A percentile compares a stretch with the other conserved stretches of the same genome.
phyloP scores from a whole-genome alignment of 768 basidiomycete genomes.

The Tylopilus sp. region DNA sequence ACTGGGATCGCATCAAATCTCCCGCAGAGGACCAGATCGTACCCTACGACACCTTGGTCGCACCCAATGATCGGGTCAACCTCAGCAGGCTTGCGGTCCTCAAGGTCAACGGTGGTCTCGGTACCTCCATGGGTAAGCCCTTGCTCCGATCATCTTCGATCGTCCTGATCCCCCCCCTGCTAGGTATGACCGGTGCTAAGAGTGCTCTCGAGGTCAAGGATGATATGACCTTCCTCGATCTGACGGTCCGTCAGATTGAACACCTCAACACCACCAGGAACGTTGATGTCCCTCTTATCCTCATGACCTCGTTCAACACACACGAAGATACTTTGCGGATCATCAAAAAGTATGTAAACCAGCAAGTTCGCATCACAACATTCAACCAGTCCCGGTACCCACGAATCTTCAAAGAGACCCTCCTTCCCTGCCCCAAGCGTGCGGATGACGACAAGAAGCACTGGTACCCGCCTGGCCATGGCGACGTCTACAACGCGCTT shows the following conservation, averaged over 20 bases:
- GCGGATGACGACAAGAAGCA: slow-evolving; percentile 60
- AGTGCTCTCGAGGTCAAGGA: slow-evolving; percentile 73
- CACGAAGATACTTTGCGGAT: slow-evolving; percentile 75
- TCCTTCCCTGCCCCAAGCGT: slow-evolving; percentile 58
- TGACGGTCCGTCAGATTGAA: slow-evolving; percentile 62
- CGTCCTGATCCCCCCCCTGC: neutral
- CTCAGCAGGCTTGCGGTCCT: slow-evolving; percentile 72
- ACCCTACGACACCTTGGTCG: slow-evolving; percentile 50
- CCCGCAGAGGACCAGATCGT: slow-evolving; percentile 63
- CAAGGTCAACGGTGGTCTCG: slow-evolving; percentile 76
- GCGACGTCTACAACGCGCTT: slow-evolving; percentile 70
- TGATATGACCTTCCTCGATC: slow-evolving; percentile 66
- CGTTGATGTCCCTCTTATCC: slow-evolving; percentile 72
- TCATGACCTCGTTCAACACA: slow-evolving; percentile 83
- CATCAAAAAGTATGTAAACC: slow-evolving; percentile 79
- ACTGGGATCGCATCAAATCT: slow-evolving; percentile 51
- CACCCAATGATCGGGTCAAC: slow-evolving; percentile 42
- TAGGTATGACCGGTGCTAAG: slow-evolving; percentile 62
- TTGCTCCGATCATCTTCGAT: neutral
- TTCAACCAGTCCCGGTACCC: slow-evolving; percentile 78
- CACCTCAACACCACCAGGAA: slow-evolving; percentile 61
- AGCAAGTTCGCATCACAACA: slow-evolving; percentile 67
- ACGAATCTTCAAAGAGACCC: slow-evolving; percentile 65
- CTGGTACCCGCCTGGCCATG: slow-evolving; percentile 80
- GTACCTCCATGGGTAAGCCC: slow-evolving; percentile 55